Percentiles rank a stretch among this genome's conserved stretches.
These are phyloP conservation scores for Leccinum boreale DNA, from an alignment of 768 basidiomycete genomes.

Conservation along the genomic window DNA sequence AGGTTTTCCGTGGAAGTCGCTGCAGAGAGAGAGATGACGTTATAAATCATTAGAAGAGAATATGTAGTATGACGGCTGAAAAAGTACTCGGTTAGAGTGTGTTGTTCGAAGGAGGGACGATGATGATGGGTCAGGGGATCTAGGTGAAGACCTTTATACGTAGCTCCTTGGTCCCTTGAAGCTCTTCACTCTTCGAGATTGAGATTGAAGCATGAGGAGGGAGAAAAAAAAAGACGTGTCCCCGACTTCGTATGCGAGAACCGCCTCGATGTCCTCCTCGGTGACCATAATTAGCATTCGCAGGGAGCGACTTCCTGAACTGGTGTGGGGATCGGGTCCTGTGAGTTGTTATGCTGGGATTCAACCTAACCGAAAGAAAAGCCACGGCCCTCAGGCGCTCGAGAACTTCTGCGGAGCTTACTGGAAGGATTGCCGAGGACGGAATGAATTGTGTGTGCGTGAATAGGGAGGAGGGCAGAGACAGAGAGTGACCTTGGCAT, in stretches of 20 bases:
- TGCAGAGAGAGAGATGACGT: constrained; percentile 41
- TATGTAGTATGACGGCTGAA: constrained; percentile 4
- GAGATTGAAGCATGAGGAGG: constrained; percentile 18
- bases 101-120: not conserved
- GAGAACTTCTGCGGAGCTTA: constrained; percentile 8
- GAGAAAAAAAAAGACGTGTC: not conserved
- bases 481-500: constrained; percentile 5
- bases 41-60: constrained; percentile 25
- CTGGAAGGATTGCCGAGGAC: constrained; percentile 7
- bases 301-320: constrained; percentile 17
- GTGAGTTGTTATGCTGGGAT: constrained; percentile 18
- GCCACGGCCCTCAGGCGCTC: constrained; percentile 22
- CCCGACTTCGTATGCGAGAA: constrained; percentile 15
- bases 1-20: constrained; percentile 47
- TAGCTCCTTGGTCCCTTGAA: constrained; percentile 1
- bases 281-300: constrained; percentile 22
- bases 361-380: constrained; percentile 19
- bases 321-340: constrained; percentile 10
- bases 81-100: not conserved
- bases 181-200: constrained; percentile 9
- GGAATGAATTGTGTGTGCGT: constrained; percentile 11
- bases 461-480: constrained; percentile 5
- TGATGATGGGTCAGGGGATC: constrained; percentile 7
- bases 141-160: constrained; percentile 21
- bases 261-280: constrained; percentile 16